Base-by-base conservation (phyloP, 495 filamentous ascomycete species). In the Staphylotrichum tortipilum region DNA sequence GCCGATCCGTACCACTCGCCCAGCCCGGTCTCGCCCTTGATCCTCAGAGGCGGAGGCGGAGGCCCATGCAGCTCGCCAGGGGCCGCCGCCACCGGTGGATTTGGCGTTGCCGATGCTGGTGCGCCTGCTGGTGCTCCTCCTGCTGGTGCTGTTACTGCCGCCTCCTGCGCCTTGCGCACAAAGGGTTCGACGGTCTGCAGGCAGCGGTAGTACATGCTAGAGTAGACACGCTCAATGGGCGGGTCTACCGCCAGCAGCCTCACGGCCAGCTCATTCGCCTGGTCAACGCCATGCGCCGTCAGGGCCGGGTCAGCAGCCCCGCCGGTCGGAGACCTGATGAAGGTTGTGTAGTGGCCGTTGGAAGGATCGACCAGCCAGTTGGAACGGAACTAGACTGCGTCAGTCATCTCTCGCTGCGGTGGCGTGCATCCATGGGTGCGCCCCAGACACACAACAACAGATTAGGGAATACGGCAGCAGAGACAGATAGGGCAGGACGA, bases 1-100 rank as follows among this genome's bases (percentile, higher is more conserved):
- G 86, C 85, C 3, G 67, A 58, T 26, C 92, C 92, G 66, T 86
- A 97, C 86, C 89, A 98, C 77, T 98, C 92, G 40, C 85, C 86
- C 38, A 94, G 46, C 8, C 88, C 88, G 55, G 79, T 82, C 61
- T 95, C 88, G 39, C 81, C 75, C 26, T 80, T 75, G 26, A 91
- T 79, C 9, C 22, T 46, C 49, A 56, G 29, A 21, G 29, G 18
- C 34, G 38, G n/a, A n/a, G n/a, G n/a, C n/a, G n/a, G n/a, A n/a
- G n/a, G n/a, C n/a, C n/a, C n/a, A n/a, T n/a, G n/a, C n/a, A n/a
- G 33, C 30, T 36, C 33, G n/a, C 19, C 26, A 9, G 14, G 3
- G 23, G 41, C 33, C 23, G 37, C 2, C 15, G 39, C 19, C n/a
- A n/a, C n/a, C n/a, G n/a, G n/a, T n/a, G n/a, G n/a, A n/a, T n/a